These are phyloP conservation scores for Golubevia pallescens DNA, from an alignment of 1,284 basidiomycete genomes.

Conservation along the genomic window DNA sequence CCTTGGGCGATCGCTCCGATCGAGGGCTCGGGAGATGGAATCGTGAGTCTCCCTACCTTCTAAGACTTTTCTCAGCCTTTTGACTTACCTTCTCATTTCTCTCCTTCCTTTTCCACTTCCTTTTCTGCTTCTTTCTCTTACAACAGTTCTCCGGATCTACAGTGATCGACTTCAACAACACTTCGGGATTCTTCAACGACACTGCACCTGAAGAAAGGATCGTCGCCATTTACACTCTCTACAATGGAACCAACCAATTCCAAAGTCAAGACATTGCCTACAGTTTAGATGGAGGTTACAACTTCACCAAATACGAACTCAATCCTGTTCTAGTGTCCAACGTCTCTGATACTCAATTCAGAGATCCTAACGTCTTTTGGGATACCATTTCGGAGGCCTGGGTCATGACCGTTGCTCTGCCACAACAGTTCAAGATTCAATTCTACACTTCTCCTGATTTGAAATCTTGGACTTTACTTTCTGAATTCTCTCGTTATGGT, in stretches of 20 bases:
- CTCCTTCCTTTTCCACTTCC: no score
- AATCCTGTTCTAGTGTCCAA: slow-evolving; percentile 64
- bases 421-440: slow-evolving; percentile 63
- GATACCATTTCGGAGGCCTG: slow-evolving; percentile 57
- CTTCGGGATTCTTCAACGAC: slow-evolving; percentile 66
- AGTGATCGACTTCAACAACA: slow-evolving; percentile 66
- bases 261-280: slow-evolving; percentile 66
- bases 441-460: slow-evolving; percentile 66
- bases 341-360: slow-evolving; percentile 61
- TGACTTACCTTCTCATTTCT: no score
- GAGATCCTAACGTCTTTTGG: slow-evolving; percentile 67
- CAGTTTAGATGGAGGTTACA: slow-evolving; percentile 65
- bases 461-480: slow-evolving; percentile 64
- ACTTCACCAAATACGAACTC: slow-evolving; percentile 62
- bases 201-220: slow-evolving; percentile 58
- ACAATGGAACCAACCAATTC: slow-evolving; percentile 48
- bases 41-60: slow-evolving; percentile 4
- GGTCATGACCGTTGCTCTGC: slow-evolving; percentile 66
- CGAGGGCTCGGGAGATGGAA: slow-evolving; percentile 44
- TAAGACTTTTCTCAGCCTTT: no score
- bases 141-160: slow-evolving; percentile 65
- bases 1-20: slow-evolving; percentile 58
- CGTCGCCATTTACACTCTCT: slow-evolving; percentile 66
- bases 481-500: slow-evolving; percentile 58
- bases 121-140: slow-evolving; percentile 23